These are phyloP conservation scores for Scheffersomyces stambukii DNA, from an alignment of 1,139 yeast genomes.

Conservation along the genomic window DNA sequence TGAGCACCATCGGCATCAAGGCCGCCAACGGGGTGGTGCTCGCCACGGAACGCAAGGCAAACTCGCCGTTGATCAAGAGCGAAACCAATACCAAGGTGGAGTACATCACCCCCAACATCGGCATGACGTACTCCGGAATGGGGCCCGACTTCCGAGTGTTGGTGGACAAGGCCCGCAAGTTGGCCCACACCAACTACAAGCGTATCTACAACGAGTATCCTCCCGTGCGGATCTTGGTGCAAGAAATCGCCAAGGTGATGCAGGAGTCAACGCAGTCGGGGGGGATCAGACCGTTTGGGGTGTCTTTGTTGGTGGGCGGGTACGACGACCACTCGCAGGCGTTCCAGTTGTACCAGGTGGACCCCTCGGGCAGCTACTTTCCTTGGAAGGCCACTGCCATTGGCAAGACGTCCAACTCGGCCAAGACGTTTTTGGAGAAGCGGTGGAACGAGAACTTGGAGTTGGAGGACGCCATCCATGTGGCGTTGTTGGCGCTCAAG, in stretches of 20 bases:
- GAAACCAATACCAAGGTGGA: conserved; percentile 80
- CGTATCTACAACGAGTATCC: conserved; percentile 95
- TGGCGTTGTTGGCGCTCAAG: conserved; percentile 87
- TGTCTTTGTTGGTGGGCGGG: conserved; percentile 90
- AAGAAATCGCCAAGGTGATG: conserved; percentile 93
- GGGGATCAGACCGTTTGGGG: conserved; percentile 98
- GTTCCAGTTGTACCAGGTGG: conserved; percentile 90
- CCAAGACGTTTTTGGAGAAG: conserved; percentile 94
- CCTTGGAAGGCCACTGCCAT: conserved; percentile 99
- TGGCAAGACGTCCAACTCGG: conserved; percentile 91
- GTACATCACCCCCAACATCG: conserved; percentile 88
- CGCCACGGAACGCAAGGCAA: conserved; percentile 92
- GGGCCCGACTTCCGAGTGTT: conserved; percentile 97
- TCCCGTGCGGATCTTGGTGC: conserved; percentile 90
- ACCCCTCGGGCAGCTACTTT: conserved; percentile 96
- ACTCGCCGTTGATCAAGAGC: conserved; percentile 70
- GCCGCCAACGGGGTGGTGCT: conserved; percentile 95
- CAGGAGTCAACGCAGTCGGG: conserved; percentile 98
- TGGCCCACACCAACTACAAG: conserved; percentile 90
- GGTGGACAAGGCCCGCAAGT: conserved; percentile 88
- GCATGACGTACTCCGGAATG: conserved; percentile 97
- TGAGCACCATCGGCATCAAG: conserved; percentile 92
- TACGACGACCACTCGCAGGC: conserved; percentile 74
- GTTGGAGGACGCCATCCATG: conserved; percentile 96
- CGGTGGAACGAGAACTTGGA: conserved; percentile 98